Evolutionary conservation across 148 eudicot genomes (phyloP), one percentile per base, ranked within the genome.

Genomic region (Fallopia convolvulus): DNA sequence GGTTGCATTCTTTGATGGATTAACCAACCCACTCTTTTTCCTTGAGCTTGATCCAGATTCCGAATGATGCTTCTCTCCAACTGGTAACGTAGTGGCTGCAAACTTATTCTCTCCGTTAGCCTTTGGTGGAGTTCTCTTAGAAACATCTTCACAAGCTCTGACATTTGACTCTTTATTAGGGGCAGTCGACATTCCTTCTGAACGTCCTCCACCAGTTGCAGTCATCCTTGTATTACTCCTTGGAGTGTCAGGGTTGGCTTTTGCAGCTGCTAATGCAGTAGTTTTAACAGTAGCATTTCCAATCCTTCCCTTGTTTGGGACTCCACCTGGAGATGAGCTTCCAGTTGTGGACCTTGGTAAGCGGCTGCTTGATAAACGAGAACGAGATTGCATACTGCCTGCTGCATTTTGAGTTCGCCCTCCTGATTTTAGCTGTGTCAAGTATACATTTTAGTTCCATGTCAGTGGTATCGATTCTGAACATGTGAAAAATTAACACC

Each of bases 391-490:
- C 74, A 73, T 26, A 78, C 80, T 78, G 79, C 86, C 80, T 77
- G 58, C 82, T 20, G 98, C 46, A 68, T 68, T 68, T 68, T 68
- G 93, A 66, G 98, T 85, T 61, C 83, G 85, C 65, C 72, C 83
- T 44, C 82, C 86, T 71, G 91, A 74, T 84, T 93, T 91, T 42
- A 79, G 90, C 96, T 93, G 89, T 71, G 66, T 36, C 55, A 79
- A 39, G 81, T 7, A 47, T 10, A 71, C 40, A 61, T 80, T 61
- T 53, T 8, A 76, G 77, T 13, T 74, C 56, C 56, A 32, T 32
- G 46, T 44, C 65, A 78, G 79, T 66, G 46, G 53, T 40, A 58
- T 40, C 61, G 5, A n/a, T 20, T 55, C 21, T 2, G 20, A 20
- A 13, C 65, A 20, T 21, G 65, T 58, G 12, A 58, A 21, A 55